phyloP scores from a whole-genome alignment of 1,139 yeast genomes.

The Meyerozyma smithsonii region DNA sequence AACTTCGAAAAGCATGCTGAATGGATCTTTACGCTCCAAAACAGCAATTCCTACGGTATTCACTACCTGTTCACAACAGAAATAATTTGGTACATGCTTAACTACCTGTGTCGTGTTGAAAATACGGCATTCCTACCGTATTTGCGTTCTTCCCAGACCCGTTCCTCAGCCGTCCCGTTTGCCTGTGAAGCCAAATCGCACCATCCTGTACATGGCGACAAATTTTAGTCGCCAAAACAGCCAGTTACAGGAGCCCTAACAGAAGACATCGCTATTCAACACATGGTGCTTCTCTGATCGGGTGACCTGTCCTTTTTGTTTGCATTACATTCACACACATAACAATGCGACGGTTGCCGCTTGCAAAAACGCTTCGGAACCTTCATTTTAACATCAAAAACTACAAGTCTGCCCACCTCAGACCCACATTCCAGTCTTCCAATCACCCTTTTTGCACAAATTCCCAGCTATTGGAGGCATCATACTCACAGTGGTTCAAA shows the following conservation, averaged over 20 bases:
- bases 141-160: not conserved
- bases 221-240: not conserved
- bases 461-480: constrained; percentile 19
- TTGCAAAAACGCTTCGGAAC: constrained; percentile 16
- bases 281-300: not conserved
- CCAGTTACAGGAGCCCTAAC: not conserved
- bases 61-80: no score
- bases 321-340: not conserved
- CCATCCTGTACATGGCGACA: constrained; percentile 3
- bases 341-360: constrained; percentile 20
- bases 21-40: no score
- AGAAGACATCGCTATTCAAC: not conserved
- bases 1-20: no score
- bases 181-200: constrained; percentile 2
- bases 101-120: not conserved
- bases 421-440: constrained; percentile 17
- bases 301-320: no score
- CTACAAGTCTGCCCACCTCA: constrained; percentile 12
- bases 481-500: constrained; percentile 24
- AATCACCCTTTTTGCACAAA: constrained; percentile 26
- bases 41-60: no score
- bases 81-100: no score
- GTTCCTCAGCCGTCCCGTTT: not conserved
- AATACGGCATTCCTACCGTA: not conserved
- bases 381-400: constrained; percentile 18